Base-by-base conservation (phyloP, 73 alveolate genomes). In the Uronychia binucleata region DNA sequence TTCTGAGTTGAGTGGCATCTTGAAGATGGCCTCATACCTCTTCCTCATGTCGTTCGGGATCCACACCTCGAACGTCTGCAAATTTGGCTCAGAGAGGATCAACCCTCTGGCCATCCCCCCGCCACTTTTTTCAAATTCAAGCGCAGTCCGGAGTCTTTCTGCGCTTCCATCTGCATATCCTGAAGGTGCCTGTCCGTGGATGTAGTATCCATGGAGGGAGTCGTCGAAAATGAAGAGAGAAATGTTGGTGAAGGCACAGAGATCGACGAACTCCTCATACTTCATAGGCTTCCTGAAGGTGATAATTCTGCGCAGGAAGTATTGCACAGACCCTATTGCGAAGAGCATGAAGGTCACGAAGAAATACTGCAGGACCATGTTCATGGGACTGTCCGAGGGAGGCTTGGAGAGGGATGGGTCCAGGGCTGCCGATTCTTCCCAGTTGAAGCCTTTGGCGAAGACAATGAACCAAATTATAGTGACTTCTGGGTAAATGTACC, bases 161-260 rank as follows among this genome's bases (percentile, higher is more conserved):
- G 94, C 79, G 26, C 96, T 85, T 59, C 94, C 97, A 79, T 98
- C 99, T 5, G 99, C 95, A 30, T 91, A 86, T 35, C 98, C 98
- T 26, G 85, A 82, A 0, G 99, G 99, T 31, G 98, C 79, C 81
- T 94, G 95, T 1, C 99, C 99, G 93, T 98, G 99, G 46, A 98
- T 92, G 86, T 98, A 98, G 92, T 97, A 98, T 0, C 99, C 99
- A 90, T 96, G 98, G 77, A 97, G 90, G 34, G 92, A 82, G 29
- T 97, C 98, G 78, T 97, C 98, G 84, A 98, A 95, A 30, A 98
- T 97, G 74, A 98, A 92, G 26, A 98, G 90, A 33, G 99, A 94
- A 0, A 98, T 84, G 88, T 98, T 98, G 46, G 98, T 92, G 34
- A 98, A 95, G 26, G 98, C 89, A 84, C 99, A 98, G 59, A 98